phyloP scores from a whole-genome alignment of 2,329 filamentous ascomycete species.

The Colletotrichum caudatum region DNA sequence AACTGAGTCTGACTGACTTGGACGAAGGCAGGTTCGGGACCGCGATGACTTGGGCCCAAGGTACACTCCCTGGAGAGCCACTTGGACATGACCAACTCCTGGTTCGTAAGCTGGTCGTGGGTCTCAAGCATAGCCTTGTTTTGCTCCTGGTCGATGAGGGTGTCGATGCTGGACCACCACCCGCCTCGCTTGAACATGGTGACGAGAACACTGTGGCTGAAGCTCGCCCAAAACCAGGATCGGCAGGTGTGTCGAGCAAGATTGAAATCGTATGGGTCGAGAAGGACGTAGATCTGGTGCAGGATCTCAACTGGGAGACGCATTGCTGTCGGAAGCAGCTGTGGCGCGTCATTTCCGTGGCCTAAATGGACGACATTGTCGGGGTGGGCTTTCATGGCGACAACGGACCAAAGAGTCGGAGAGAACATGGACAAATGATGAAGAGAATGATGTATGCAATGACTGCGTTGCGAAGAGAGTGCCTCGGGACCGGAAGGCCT shows the following conservation, averaged over 20 bases:
- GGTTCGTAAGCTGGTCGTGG: slow-evolving; percentile 32
- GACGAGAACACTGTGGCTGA: slow-evolving; percentile 63
- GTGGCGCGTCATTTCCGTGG: not conserved
- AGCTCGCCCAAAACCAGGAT: slow-evolving; percentile 68
- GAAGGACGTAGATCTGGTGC: slow-evolving; percentile 51
- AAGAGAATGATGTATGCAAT: not conserved
- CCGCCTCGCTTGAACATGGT: slow-evolving; percentile 67
- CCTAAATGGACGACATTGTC: not conserved
- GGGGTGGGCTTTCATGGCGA: not conserved
- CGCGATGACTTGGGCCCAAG: slow-evolving; percentile 32
- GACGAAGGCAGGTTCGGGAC: slow-evolving; percentile 46
- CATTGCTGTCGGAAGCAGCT: slow-evolving; percentile 42
- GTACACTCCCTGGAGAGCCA: slow-evolving; percentile 56
- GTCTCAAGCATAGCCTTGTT: not conserved
- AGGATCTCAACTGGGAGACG: slow-evolving; percentile 53
- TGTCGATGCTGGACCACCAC: slow-evolving; percentile 59
- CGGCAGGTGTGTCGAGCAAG: slow-evolving; percentile 70
- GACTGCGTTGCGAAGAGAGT: not conserved
- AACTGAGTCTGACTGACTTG: slow-evolving; percentile 54
- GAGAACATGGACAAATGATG: not conserved
- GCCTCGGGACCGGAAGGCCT: not conserved
- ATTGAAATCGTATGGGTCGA: slow-evolving; percentile 63
- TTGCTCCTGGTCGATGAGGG: slow-evolving; percentile 41
- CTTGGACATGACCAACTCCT: slow-evolving; percentile 55
- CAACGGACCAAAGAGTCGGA: not conserved